Base-by-base conservation (phyloP, 352 stramenopile genomes). In the Globisporangium spinosum region DNA sequence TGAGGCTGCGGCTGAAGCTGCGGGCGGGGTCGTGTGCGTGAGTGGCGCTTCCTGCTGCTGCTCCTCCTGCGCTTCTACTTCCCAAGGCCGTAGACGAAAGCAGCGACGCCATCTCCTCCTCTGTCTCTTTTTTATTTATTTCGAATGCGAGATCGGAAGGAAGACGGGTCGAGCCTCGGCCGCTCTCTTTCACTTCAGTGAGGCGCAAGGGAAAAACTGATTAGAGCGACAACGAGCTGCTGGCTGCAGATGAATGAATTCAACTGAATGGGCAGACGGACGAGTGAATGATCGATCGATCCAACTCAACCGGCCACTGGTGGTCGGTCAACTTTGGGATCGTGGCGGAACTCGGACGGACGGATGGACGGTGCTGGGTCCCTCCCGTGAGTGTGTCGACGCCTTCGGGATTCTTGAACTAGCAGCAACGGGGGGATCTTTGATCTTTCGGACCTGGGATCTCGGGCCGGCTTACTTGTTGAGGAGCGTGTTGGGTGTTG, bases 51-150 rank as follows among this genome's bases (percentile, higher is more conserved):
- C 4, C 29, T 32, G 29, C 29, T 32, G 58, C 40, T 25, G 4
- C 59, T 51, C n/a, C 34, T 55, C 34, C 32, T 38, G 32, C 23
- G 22, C 12, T 29, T 40, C 35, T 20, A 22, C 29, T 22, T 40
- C 55, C 55, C 55, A 43, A 55, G 7, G 40, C 25, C 59, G 59
- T 65, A 65, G 59, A 65, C 59, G 59, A 65, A 65, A 65, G 43
- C 29, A 51, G 43, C 43, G n/a, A 27, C 22, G 29, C 55, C 55
- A 61, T 61, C 29, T 12, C 29, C 29, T 22, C 34, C 27, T 40
- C 27, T 61, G 55, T 61, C 55, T 45, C 29, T 61, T 61, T 61
- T 61, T 60, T 23, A 22, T 61, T 61, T 61, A 20, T 61, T 61
- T 34, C 49, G 49, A 56, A 56, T 27, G 49, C 29, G 49, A 56